Evolutionary conservation across 257 asterid species (phyloP).

Genomic region (Apocynum venetum): DNA sequence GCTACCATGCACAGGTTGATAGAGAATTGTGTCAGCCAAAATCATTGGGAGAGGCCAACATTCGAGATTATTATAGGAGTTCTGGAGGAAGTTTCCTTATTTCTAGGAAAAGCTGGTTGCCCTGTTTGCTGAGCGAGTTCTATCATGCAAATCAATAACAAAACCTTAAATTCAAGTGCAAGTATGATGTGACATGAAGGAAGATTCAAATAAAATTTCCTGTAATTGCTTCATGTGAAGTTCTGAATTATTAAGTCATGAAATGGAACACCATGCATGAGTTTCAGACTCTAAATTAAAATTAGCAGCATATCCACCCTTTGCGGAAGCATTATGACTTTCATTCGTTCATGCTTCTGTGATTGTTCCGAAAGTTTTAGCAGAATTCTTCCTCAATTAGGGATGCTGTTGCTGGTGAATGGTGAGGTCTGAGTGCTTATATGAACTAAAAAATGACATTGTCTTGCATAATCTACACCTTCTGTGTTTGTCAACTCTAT

Average conservation of each 20-base stretch:
- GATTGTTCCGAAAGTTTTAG: neutral
- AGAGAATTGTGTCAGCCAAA: constrained; percentile 42
- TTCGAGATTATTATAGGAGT: constrained; percentile 36
- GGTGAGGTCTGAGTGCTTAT: too few species aligned
- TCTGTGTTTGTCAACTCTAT: neutral
- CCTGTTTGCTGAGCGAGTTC: constrained; percentile 10
- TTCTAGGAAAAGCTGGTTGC: constrained; percentile 42
- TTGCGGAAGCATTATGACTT: neutral
- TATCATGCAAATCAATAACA: neutral
- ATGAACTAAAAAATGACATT: neutral
- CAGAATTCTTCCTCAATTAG: neutral
- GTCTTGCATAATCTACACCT: neutral
- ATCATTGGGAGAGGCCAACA: constrained; percentile 32
- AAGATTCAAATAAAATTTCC: neutral
- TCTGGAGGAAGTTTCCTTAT: constrained; percentile 47
- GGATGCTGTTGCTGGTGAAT: neutral
- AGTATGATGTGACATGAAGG: neutral
- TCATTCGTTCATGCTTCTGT: neutral
- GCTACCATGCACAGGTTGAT: constrained; percentile 35
- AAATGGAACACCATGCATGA: too few species aligned
- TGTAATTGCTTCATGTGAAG: too few species aligned
- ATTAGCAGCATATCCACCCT: neutral
- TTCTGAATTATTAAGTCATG: too few species aligned
- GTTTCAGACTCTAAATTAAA: neutral
- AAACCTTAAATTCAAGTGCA: neutral